Conservation (phyloP, 1,139 yeast species). For the Yamadazyma blattariae region DNA sequence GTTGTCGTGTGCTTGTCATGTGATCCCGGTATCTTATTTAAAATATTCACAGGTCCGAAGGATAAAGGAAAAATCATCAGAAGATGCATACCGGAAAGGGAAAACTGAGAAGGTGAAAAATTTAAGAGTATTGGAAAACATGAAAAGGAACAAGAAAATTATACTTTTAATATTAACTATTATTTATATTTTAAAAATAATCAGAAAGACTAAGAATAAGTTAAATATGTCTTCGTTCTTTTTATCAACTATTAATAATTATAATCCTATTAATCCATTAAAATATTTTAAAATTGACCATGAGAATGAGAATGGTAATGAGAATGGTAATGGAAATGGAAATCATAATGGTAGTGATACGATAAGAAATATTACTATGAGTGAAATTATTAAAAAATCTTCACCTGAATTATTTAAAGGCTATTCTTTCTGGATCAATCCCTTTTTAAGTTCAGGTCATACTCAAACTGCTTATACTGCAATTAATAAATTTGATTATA, state of each 20-base stretch:
- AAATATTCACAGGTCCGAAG: too few species aligned
- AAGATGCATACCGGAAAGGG: too few species aligned
- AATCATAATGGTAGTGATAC: too few species aligned
- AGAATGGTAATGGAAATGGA: slow-evolving; percentile 13
- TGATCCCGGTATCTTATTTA: too few species aligned
- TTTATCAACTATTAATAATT: slow-evolving; percentile 19
- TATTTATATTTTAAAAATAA: too few species aligned
- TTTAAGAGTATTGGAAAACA: too few species aligned
- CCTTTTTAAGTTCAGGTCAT: slow-evolving; percentile 41
- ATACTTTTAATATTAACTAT: too few species aligned
- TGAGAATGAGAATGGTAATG: slow-evolving; percentile 2
- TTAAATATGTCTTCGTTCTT: slow-evolving; percentile 1
- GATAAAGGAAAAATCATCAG: too few species aligned
- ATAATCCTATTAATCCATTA: slow-evolving; percentile 26
- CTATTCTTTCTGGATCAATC: slow-evolving; percentile 34
- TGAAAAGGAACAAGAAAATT: too few species aligned
- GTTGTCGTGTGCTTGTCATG: too few species aligned
- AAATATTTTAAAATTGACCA: slow-evolving; percentile 18
- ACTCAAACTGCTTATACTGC: slow-evolving; percentile 49
- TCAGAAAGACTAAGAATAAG: too few species aligned
- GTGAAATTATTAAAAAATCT: slow-evolving; percentile 19
- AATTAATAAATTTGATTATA: slow-evolving; percentile 32
- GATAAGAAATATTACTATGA: slow-evolving; percentile 22
- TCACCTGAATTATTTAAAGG: slow-evolving; percentile 35
- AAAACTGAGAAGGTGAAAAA: too few species aligned